Evolutionary conservation across 305 asterid species (phyloP).

Genomic region (Caryopteris hybrid): DNA sequence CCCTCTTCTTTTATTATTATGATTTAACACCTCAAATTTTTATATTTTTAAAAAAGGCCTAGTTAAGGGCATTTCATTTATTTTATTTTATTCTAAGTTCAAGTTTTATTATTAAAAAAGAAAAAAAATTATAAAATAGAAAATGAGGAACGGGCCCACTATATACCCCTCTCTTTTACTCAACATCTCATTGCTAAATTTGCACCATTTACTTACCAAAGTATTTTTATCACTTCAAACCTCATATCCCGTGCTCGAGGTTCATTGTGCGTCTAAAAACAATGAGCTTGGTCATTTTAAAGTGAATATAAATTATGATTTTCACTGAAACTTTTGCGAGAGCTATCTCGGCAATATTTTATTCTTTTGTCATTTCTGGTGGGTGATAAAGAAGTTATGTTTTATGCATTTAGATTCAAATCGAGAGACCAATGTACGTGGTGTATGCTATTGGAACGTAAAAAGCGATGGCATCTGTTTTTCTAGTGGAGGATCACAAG

Average conservation of each 20-base stretch:
- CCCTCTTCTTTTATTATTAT: too few relatives aligned
- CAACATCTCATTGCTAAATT: too few relatives aligned
- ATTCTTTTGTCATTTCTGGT: background rate
- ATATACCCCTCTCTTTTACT: too few relatives aligned
- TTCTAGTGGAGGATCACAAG: background rate
- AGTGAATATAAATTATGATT: background rate
- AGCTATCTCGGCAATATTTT: background rate
- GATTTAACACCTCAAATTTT: too few relatives aligned
- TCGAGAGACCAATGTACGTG: background rate
- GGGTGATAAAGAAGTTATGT: background rate
- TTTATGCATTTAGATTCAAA: background rate
- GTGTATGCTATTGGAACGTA: background rate
- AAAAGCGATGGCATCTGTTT: background rate
- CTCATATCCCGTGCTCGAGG: background rate
- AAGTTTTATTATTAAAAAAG: too few relatives aligned
- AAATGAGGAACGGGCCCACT: too few relatives aligned
- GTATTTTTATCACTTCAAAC: too few relatives aligned
- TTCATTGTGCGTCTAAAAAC: background rate
- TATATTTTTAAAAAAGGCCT: too few relatives aligned
- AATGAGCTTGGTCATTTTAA: background rate
- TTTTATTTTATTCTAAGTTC: too few relatives aligned
- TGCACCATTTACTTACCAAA: too few relatives aligned
- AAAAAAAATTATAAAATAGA: too few relatives aligned
- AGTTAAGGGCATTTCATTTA: too few relatives aligned
- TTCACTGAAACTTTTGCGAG: background rate